Evolutionary conservation across 2,329 filamentous ascomycete genomes (phyloP).

Genomic region (Pleurostoma richardsiae): DNA sequence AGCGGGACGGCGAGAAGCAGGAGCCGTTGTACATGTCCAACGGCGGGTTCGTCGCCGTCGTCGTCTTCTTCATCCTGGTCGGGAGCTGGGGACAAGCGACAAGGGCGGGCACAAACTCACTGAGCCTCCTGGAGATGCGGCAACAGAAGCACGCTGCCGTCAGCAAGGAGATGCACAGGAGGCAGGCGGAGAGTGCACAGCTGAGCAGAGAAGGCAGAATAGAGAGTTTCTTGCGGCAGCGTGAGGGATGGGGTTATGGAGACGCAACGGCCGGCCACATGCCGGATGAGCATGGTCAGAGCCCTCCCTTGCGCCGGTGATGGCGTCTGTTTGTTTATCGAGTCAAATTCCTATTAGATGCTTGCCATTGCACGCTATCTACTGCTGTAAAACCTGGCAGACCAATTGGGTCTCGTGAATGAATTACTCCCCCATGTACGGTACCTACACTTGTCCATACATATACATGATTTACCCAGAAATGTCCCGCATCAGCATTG

Average conservation of each 20-base stretch:
- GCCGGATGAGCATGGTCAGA: neutral
- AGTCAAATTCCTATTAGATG: too few relatives aligned
- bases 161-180: constrained; percentile 50
- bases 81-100: constrained; percentile 70
- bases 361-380: too few relatives aligned
- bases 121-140: constrained; percentile 60
- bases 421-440: too few relatives aligned
- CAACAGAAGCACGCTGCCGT: constrained; percentile 63
- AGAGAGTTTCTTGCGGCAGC: constrained; percentile 68
- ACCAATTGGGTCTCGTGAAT: too few relatives aligned
- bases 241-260: constrained; percentile 44
- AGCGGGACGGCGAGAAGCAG: constrained; percentile 41
- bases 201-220: constrained; percentile 62
- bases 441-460: too few relatives aligned
- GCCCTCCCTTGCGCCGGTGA: too few relatives aligned
- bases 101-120: constrained; percentile 58
- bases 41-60: constrained; percentile 67
- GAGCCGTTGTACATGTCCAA: constrained; percentile 69
- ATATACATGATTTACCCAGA: too few relatives aligned
- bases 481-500: too few relatives aligned
- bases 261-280: neutral
- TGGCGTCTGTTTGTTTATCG: too few relatives aligned
- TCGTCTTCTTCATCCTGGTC: constrained; percentile 64
- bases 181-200: constrained; percentile 46
- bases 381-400: too few relatives aligned